These are phyloP conservation scores for Asterophora parasitica DNA, from an alignment of 768 basidiomycete species.

Conservation along the genomic window DNA sequence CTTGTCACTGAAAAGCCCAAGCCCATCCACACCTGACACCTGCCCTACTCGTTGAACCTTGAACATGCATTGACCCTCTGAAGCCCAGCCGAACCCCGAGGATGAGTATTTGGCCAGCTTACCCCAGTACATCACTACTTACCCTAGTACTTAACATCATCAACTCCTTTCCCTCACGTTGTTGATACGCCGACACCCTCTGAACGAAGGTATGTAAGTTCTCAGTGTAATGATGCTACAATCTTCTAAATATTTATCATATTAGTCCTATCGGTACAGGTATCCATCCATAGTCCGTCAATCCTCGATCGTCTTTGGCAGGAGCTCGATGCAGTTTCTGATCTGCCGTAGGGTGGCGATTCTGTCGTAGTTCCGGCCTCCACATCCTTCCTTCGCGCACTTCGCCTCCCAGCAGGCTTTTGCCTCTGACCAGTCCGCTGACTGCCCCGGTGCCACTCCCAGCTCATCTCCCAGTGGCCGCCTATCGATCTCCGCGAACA, in stretches of 20 bases:
- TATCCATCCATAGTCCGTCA: slow-evolving; percentile 4
- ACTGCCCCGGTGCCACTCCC: slow-evolving; percentile 32
- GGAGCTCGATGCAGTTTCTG: slow-evolving; percentile 46
- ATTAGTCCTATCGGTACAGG: not conserved
- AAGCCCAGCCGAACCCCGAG: no score
- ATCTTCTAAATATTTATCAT: not conserved
- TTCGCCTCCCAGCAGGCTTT: slow-evolving; percentile 58
- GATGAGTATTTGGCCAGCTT: no score
- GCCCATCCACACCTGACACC: no score
- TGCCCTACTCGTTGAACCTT: no score
- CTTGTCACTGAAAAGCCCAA: no score
- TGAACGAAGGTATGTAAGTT: no score
- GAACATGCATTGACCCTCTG: no score
- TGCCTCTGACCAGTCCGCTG: slow-evolving; percentile 55
- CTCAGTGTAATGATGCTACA: no score
- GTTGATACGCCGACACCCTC: no score
- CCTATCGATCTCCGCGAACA: slow-evolving; percentile 54
- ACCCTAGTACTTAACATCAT: no score
- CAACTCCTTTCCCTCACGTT: no score
- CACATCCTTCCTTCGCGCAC: slow-evolving; percentile 48
- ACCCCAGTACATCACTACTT: no score
- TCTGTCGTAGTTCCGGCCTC: slow-evolving; percentile 56
- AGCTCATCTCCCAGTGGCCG: slow-evolving; percentile 59
- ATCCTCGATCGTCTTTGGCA: slow-evolving; percentile 38
- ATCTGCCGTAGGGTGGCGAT: slow-evolving; percentile 54